Percentiles rank a stretch among this genome's conserved stretches.
Evolutionary conservation across 371 early-diverging fungal species (phyloP).

Genomic region (Mortierella sp.): DNA sequence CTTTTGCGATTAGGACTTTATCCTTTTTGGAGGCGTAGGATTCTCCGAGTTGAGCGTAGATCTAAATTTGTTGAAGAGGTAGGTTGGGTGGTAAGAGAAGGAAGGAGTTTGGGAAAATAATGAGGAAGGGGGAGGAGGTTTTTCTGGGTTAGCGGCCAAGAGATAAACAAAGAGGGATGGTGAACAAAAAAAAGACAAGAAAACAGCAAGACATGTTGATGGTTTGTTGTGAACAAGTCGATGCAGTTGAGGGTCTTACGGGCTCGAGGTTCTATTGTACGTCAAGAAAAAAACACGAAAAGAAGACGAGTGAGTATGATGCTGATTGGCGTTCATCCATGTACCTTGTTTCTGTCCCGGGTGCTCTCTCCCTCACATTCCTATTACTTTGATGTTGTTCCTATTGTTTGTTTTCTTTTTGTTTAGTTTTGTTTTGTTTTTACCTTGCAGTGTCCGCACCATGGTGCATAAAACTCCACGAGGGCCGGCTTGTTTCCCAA

Average conservation of each 20-base stretch:
- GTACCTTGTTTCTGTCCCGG: not conserved
- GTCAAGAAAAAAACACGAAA: not conserved
- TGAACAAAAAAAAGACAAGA: not conserved
- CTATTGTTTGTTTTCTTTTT: not conserved
- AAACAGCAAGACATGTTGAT: not conserved
- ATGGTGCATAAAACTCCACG: slow-evolving; percentile 94
- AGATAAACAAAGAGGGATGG: not conserved
- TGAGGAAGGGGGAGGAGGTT: not conserved
- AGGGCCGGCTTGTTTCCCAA: slow-evolving; percentile 26
- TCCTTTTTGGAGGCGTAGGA: slow-evolving; percentile 76
- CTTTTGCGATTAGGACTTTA: slow-evolving; percentile 87
- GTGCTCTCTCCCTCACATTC: too few species aligned
- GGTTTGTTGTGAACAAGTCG: not conserved
- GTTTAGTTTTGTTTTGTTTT: too few species aligned
- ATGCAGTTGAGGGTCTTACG: slow-evolving; percentile 12
- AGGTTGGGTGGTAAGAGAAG: too few species aligned
- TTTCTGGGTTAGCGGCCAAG: too few species aligned
- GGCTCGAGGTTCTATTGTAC: slow-evolving; percentile 26
- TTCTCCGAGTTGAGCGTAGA: slow-evolving; percentile 84
- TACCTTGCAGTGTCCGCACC: slow-evolving; percentile 95
- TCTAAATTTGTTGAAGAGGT: too few species aligned
- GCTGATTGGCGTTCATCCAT: too few species aligned
- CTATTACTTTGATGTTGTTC: not conserved
- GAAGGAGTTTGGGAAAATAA: not conserved
- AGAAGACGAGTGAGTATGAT: too few species aligned